Evolutionary conservation across 495 filamentous ascomycete species (phyloP).

Genomic region (Barbatosphaeria neglecta): DNA sequence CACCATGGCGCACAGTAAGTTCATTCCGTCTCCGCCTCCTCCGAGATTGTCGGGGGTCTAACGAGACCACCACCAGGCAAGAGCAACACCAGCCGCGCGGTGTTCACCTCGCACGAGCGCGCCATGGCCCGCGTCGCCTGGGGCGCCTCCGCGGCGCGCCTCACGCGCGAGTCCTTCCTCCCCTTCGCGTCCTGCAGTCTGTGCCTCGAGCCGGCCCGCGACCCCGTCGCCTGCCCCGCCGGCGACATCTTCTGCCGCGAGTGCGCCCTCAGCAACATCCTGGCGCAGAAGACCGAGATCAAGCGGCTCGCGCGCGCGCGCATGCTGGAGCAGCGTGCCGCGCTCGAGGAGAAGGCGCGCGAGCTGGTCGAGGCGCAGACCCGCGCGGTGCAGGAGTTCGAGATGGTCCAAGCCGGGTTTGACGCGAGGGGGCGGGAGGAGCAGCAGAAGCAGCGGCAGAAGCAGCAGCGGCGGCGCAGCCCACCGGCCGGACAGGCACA

Average conservation of each 20-base stretch:
- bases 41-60: too few relatives aligned
- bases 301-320: slow-evolving; percentile 62
- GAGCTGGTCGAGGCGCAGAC: slow-evolving; percentile 48
- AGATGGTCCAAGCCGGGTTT: slow-evolving; percentile 57
- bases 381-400: slow-evolving; percentile 49
- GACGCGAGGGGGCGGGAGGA: slow-evolving; percentile 23
- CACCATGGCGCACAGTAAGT: slow-evolving; percentile 47
- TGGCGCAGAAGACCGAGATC: slow-evolving; percentile 87
- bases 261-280: slow-evolving; percentile 81
- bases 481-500: neutral
- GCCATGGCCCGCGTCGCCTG: slow-evolving; percentile 66
- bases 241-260: slow-evolving; percentile 97
- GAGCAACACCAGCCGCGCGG: slow-evolving; percentile 89
- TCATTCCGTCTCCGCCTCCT: neutral
- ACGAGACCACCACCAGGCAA: slow-evolving; percentile 49
- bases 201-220: slow-evolving; percentile 72
- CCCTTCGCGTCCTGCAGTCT: slow-evolving; percentile 84
- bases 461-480: slow-evolving; percentile 21
- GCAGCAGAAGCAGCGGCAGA: slow-evolving; percentile 19
- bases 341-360: slow-evolving; percentile 38
- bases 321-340: slow-evolving; percentile 45
- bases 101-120: slow-evolving; percentile 92
- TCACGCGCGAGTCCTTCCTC: slow-evolving; percentile 85
- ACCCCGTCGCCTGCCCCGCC: slow-evolving; percentile 61
- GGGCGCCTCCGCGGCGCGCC: slow-evolving; percentile 72